Evolutionary conservation across 75 land plant genomes (phyloP).

Genomic region (Cunninghamia lanceolata): DNA sequence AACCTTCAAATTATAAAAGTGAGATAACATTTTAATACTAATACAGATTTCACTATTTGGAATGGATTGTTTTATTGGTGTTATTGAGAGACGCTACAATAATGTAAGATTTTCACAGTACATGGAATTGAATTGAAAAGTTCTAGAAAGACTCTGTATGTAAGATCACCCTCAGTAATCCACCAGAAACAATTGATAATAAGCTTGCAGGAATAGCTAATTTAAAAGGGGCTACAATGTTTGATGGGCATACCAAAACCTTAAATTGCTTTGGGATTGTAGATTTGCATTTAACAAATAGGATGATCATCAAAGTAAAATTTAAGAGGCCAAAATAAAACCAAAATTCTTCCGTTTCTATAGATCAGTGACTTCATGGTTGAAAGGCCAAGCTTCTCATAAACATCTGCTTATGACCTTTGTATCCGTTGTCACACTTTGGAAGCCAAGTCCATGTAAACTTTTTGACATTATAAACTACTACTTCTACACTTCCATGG

Average conservation of each 20-base stretch:
- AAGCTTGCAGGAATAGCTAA: too few relatives aligned
- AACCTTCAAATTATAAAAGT: too few relatives aligned
- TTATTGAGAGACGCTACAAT: too few relatives aligned
- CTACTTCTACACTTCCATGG: slow-evolving; percentile 1
- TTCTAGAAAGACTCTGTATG: too few relatives aligned
- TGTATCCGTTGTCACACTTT: background rate
- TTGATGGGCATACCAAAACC: background rate
- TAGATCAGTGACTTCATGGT: background rate
- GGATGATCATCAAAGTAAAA: background rate
- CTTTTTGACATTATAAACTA: background rate
- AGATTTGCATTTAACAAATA: background rate
- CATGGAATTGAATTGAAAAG: too few relatives aligned
- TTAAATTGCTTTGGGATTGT: background rate
- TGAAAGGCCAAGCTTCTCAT: background rate
- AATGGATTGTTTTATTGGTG: too few relatives aligned
- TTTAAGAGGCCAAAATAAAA: background rate
- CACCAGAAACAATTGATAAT: too few relatives aligned
- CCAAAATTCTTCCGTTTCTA: background rate
- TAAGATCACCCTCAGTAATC: too few relatives aligned
- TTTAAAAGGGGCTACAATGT: background rate
- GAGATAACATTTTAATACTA: too few relatives aligned
- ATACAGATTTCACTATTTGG: too few relatives aligned
- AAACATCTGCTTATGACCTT: slow-evolving; percentile 4
- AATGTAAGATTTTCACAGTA: too few relatives aligned
- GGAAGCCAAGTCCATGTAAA: slow-evolving; percentile 7